These are phyloP conservation scores for Sequoiadendron giganteum DNA, from an alignment of 75 land plant species.

Conservation along the genomic window DNA sequence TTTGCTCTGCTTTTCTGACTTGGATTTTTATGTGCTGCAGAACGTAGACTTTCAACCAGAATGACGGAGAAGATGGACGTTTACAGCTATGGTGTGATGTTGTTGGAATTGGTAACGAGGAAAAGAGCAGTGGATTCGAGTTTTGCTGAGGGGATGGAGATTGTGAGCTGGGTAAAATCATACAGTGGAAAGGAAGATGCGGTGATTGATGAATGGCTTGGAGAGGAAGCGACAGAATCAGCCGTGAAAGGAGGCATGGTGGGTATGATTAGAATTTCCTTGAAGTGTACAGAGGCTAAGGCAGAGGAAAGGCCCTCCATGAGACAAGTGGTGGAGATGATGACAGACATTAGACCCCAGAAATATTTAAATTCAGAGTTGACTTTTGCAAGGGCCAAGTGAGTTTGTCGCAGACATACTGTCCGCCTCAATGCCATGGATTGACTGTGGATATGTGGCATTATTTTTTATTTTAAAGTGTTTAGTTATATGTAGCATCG, in stretches of 20 bases:
- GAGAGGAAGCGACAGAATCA: background rate
- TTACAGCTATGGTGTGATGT: too few relatives aligned
- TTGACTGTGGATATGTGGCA: too few relatives aligned
- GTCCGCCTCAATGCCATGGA: too few relatives aligned
- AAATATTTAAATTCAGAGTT: background rate
- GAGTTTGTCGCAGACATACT: too few relatives aligned
- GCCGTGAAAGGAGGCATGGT: background rate
- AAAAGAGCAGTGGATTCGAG: too few relatives aligned
- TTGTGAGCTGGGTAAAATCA: too few relatives aligned
- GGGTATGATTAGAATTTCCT: background rate
- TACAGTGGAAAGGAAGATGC: too few relatives aligned
- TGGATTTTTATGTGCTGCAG: slow-evolving; percentile 16
- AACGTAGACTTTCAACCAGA: slow-evolving; percentile 41
- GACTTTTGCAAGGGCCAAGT: too few relatives aligned
- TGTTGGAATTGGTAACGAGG: too few relatives aligned
- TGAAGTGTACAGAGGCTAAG: background rate
- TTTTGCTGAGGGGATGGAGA: too few relatives aligned
- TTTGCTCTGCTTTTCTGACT: background rate
- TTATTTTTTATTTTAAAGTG: too few relatives aligned
- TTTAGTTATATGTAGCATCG: too few relatives aligned
- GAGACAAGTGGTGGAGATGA: slow-evolving; percentile 3
- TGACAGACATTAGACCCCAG: background rate
- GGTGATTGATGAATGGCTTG: background rate
- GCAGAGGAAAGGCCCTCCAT: slow-evolving; percentile 6
- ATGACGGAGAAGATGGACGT: slow-evolving; percentile 33